Evolutionary conservation across 2,329 filamentous ascomycete species (phyloP), one percentile per base, ranked within the genome.

Genomic region (Colletotrichum sp.): DNA sequence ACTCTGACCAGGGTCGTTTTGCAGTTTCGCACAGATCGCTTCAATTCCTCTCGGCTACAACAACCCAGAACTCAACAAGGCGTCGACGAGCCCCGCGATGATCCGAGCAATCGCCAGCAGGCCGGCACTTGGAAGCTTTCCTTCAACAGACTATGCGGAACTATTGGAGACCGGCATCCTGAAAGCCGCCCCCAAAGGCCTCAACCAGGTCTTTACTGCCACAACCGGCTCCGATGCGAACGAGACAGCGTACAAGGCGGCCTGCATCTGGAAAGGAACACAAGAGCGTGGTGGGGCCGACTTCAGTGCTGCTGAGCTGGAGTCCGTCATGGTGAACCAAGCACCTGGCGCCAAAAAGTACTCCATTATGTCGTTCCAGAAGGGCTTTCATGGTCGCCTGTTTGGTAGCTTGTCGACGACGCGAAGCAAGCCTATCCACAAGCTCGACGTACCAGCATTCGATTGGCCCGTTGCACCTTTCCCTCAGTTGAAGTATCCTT

Each of bases 401-500:
- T 98, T 98, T 81, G 96, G 95, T 81, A 94, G 92, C 74, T 90
- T 98, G 71, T 96, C 95, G 77, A 98, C 95, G 73, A 98, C 96
- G 16, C 94, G 96, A 83, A 96, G 94, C 85, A 98, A 98, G 90
- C 92, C 96, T 60, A 96, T 98, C 84, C 96, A 98, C 90, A 98
- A 98, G 88, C 89, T 98, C 80, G 96, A 98, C 83, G 98, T 98
- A 80, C 96, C 96, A 24, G 95, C 96, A 81, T 98, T 98, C 82
- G 94, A 98, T 89, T 98, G 96, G 96, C 96, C 96, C 32, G 95
- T 96, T 84, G 95, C 95, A n/a, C 92, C 94, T 70, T 98, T 98
- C 90, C 96, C 96, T 12, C 82, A 88, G 78, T 91, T 98, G 83
- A 96, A 96, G 86, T 98, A 98, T 86, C 96, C 96, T 1, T 92